Conservation (phyloP, 495 filamentous ascomycete species). For the Melanomma pulvis-pyrius region DNA sequence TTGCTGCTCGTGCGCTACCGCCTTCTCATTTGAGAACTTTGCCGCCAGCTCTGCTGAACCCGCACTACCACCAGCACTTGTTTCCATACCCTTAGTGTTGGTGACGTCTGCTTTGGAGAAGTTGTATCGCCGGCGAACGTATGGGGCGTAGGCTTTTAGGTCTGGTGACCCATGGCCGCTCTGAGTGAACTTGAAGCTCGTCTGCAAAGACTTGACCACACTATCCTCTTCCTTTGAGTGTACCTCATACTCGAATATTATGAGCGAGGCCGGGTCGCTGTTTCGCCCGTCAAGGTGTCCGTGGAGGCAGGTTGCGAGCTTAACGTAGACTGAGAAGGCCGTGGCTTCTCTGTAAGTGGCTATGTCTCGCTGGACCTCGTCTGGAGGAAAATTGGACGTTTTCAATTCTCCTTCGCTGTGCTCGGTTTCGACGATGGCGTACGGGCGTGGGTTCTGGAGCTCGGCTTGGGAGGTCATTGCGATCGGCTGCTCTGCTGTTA, state of each 20-base stretch:
- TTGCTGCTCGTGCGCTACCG: neutral
- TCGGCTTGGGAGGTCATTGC: neutral
- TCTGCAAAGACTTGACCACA: slow-evolving; percentile 5
- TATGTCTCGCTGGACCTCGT: slow-evolving; percentile 5
- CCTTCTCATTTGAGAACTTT: neutral
- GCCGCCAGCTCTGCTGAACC: neutral
- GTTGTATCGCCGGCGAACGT: neutral
- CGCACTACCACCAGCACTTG: neutral
- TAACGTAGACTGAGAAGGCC: neutral
- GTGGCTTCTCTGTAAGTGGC: neutral
- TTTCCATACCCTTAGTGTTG: neutral
- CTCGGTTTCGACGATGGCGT: slow-evolving; percentile 1
- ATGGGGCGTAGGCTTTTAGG: neutral
- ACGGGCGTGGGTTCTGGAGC: neutral
- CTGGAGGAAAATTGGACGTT: neutral
- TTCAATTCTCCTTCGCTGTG: neutral
- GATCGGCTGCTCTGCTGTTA: neutral
- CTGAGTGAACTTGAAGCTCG: slow-evolving; percentile 4
- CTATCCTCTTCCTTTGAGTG: slow-evolving; percentile 2
- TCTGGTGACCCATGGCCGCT: neutral
- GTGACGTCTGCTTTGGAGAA: slow-evolving; percentile 1
- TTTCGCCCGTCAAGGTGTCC: neutral
- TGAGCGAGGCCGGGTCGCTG: neutral
- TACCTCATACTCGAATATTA: slow-evolving; percentile 10
- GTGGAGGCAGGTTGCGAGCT: slow-evolving; percentile 1